Evolutionary conservation across 129 eudicot species (phyloP), one percentile per base, ranked within the genome.

Genomic region (Centaurea solstitialis): DNA sequence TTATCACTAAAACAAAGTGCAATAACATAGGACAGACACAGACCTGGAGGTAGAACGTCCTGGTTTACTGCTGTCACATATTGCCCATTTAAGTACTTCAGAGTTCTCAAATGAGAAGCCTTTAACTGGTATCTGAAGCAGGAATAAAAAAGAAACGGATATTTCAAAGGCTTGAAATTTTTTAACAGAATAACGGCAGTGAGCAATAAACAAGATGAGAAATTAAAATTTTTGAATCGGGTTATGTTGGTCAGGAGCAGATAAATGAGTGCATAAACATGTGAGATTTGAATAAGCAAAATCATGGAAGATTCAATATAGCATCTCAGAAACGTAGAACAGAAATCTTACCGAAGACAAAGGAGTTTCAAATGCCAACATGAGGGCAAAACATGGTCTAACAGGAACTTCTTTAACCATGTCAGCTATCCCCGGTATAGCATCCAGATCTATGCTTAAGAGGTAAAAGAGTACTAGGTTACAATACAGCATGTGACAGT

Each of bases 31-130:
- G 80, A 71, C 12, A 39, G 70, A 66, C 6, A 50, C 83, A 59
- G 79, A 93, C 98, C 94, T 89, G 72, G 83, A 68, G 78, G 83
- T 79, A 22, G 97, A 87, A 67, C 95, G 99, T 15, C 91, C 97
- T 9, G 99, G 99, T 79, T 96, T 96, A 83, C 98, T 93, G 89
- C 97, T 96, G 84, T 96, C 97, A 79, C 94, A 93, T 47, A 68
- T 75, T 53, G 98, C 99, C 89, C 93, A 74, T 77, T 88, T 85
- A 82, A 96, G 87, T 74, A 91, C 78, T 80, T 87, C 79, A 10
- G 99, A 96, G 64, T 91, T 89, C 62, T 68, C 82, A 85, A 96
- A 84, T 15, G 93, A 89, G 85, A 96, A 85, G 76, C 97, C 93
- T 76, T 84, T 91, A 45, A 73, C 57, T 9, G 97, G 94, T 80